Percentiles rank a stretch among this genome's conserved stretches.
Evolutionary conservation across 2,329 filamentous ascomycete genomes (phyloP).

Genomic region (Fusarium agapanthi): DNA sequence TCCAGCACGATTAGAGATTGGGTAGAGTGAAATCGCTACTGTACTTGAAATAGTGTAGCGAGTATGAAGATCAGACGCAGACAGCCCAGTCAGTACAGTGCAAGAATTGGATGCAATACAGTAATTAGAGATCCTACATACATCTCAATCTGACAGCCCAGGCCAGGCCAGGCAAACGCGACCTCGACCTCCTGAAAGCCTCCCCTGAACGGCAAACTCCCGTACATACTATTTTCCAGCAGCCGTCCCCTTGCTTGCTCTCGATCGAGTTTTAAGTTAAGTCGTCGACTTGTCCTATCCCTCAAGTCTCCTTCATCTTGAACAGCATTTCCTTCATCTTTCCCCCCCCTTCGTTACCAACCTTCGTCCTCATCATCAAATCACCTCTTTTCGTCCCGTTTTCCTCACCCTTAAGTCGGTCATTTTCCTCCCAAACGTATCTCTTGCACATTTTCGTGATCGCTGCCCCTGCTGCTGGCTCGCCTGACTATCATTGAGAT

Average conservation of each 20-base stretch:
- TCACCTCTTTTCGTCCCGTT: background rate
- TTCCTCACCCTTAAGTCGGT: slow-evolving; percentile 37
- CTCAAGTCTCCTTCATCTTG: slow-evolving; percentile 17
- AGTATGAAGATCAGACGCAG: slow-evolving; percentile 6
- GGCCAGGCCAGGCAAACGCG: slow-evolving; percentile 19
- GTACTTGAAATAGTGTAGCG: background rate
- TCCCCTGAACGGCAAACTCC: slow-evolving; percentile 26
- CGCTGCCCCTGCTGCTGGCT: slow-evolving; percentile 20
- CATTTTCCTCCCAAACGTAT: slow-evolving; percentile 16
- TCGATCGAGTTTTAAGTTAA: slow-evolving; percentile 24
- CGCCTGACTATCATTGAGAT: slow-evolving; percentile 31
- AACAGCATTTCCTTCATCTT: slow-evolving; percentile 4
- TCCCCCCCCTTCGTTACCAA: slow-evolving; percentile 11
- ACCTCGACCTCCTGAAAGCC: slow-evolving; percentile 27
- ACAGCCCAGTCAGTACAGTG: background rate
- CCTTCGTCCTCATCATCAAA: slow-evolving; percentile 6
- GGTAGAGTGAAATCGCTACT: slow-evolving; percentile 9
- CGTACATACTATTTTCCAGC: slow-evolving; percentile 38
- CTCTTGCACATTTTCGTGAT: slow-evolving; percentile 9
- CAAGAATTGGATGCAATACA: background rate
- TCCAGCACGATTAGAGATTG: slow-evolving; percentile 16
- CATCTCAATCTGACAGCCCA: slow-evolving; percentile 18
- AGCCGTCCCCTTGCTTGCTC: slow-evolving; percentile 22
- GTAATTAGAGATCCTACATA: background rate
- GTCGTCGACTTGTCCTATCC: slow-evolving; percentile 33